phyloP scores from a whole-genome alignment of 345 rosid genomes.

The Lepidium didymum region DNA sequence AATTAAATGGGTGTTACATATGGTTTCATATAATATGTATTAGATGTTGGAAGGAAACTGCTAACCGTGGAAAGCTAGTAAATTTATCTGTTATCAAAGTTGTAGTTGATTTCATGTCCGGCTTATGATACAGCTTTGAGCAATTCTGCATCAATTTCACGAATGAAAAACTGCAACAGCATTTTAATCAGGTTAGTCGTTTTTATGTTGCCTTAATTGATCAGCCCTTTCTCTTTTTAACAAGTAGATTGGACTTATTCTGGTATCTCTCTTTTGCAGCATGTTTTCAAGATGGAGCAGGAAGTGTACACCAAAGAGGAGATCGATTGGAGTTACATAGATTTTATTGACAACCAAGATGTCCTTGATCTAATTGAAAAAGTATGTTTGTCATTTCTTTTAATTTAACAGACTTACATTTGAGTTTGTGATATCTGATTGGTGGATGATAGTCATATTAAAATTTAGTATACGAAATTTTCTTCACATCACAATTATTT shows the following conservation, averaged over 20 bases:
- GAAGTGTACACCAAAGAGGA: slow-evolving; percentile 84
- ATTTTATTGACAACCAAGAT: slow-evolving; percentile 87
- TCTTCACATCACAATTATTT: neutral
- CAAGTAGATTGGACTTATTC: slow-evolving; percentile 6
- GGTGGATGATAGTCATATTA: neutral
- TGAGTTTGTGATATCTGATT: slow-evolving; percentile 6
- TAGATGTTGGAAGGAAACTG: slow-evolving; percentile 4
- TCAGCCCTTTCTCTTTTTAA: neutral
- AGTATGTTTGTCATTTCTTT: slow-evolving; percentile 26
- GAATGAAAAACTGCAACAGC: slow-evolving; percentile 90
- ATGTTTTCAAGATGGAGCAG: slow-evolving; percentile 95
- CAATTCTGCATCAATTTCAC: slow-evolving; percentile 94
- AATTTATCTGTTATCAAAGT: neutral
- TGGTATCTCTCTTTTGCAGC: slow-evolving; percentile 42
- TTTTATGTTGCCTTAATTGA: neutral
- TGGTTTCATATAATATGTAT: neutral
- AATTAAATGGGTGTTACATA: neutral
- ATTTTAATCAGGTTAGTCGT: slow-evolving; percentile 71
- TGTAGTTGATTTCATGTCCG: neutral
- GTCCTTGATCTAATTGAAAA: slow-evolving; percentile 84
- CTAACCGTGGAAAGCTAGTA: neutral
- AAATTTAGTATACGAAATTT: slow-evolving; percentile 1
- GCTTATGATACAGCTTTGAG: slow-evolving; percentile 61
- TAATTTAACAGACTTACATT: slow-evolving; percentile 1
- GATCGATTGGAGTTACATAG: slow-evolving; percentile 89